These are phyloP conservation scores for Nakataea oryzae DNA, from an alignment of 2,329 filamentous ascomycete species.

Conservation along the genomic window DNA sequence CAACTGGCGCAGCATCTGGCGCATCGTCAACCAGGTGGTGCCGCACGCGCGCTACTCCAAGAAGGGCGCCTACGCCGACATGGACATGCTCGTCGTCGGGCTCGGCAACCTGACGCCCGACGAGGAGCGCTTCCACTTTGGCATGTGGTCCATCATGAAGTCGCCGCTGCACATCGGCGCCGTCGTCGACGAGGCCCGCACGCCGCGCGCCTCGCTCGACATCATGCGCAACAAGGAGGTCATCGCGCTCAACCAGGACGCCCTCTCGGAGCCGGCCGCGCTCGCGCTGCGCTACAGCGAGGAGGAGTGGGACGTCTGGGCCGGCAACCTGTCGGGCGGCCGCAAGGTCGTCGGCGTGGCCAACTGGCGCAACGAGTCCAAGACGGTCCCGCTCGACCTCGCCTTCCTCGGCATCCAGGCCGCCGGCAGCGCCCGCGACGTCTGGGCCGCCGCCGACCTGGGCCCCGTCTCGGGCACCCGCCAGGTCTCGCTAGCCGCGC, in stretches of 20 bases:
- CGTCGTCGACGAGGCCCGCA: slow-evolving; percentile 24
- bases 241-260: slow-evolving; percentile 48
- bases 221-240: slow-evolving; percentile 40
- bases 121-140: slow-evolving; percentile 42
- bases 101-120: slow-evolving; percentile 30
- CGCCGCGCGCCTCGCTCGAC: slow-evolving; percentile 26
- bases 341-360: slow-evolving; percentile 33
- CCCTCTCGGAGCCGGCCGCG: slow-evolving; percentile 37
- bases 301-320: slow-evolving; percentile 40
- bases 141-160: slow-evolving; percentile 41
- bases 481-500: slow-evolving; percentile 20
- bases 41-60: slow-evolving; percentile 32
- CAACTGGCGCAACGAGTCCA: slow-evolving; percentile 36
- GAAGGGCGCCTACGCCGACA: slow-evolving; percentile 36
- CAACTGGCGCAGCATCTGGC: slow-evolving; percentile 37
- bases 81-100: slow-evolving; percentile 42
- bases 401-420: slow-evolving; percentile 25
- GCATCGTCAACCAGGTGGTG: slow-evolving; percentile 39
- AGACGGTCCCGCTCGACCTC: slow-evolving; percentile 30
- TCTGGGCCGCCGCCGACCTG: slow-evolving; percentile 26
- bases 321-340: slow-evolving; percentile 31
- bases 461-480: slow-evolving; percentile 20
- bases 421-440: slow-evolving; percentile 24
- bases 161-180: slow-evolving; percentile 38
- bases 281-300: slow-evolving; percentile 36